Evolutionary conservation across 116 monocot species (phyloP).

Genomic region (Iris pallida): DNA sequence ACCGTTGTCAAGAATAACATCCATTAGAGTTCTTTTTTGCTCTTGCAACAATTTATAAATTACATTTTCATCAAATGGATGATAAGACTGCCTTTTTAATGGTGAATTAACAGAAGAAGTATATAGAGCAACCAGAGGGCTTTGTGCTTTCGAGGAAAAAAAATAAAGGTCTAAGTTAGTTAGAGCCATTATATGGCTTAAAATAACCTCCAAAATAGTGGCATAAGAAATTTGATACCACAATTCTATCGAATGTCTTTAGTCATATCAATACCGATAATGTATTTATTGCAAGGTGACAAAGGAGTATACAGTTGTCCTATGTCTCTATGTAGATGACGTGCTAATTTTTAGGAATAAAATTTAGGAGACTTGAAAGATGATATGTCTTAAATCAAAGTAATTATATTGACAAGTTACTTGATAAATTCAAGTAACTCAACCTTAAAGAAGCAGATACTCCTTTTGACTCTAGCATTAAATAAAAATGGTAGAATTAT

Average conservation of each 20-base stretch:
- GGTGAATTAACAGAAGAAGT: background rate
- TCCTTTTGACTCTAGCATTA: background rate
- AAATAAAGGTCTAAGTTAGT: background rate
- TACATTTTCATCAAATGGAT: constrained; percentile 6
- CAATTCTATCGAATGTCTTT: background rate
- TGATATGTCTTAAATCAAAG: too few species aligned
- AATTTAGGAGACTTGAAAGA: too few species aligned
- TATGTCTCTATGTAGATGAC: too few species aligned
- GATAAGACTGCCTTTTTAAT: constrained; percentile 1
- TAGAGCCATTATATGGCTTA: background rate
- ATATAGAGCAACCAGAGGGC: background rate
- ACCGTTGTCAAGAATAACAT: background rate
- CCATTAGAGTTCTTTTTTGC: background rate
- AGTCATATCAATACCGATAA: background rate
- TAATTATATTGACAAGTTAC: too few species aligned
- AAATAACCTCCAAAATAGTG: background rate
- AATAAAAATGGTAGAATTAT: background rate
- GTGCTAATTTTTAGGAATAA: too few species aligned
- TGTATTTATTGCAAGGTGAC: background rate
- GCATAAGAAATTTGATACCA: constrained; percentile 6
- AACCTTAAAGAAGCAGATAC: background rate
- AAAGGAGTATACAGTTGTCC: background rate
- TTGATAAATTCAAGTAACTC: too few species aligned
- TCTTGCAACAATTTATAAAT: background rate
- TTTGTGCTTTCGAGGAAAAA: background rate